Evolutionary conservation across 768 basidiomycete species (phyloP).

Genomic region (Kwoniella sp.): DNA sequence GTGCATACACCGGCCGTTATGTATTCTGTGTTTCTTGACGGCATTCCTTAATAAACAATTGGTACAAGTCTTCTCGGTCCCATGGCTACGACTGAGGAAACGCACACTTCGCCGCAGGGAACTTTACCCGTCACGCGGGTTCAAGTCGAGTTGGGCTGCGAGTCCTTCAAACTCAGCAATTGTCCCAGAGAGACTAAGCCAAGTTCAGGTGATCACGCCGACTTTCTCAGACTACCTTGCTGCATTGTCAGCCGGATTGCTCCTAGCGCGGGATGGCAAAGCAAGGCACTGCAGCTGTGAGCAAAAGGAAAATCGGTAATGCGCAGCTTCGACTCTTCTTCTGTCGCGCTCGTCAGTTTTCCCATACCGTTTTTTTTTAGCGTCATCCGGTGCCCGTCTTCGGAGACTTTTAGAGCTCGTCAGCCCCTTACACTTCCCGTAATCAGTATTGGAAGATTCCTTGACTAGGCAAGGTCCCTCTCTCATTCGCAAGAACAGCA

Average conservation of each 20-base stretch:
- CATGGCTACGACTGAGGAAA: background rate
- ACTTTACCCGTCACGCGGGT: background rate
- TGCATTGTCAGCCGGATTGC: background rate
- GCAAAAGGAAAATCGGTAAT: background rate
- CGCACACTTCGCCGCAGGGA: background rate
- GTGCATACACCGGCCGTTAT: background rate
- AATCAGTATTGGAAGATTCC: background rate
- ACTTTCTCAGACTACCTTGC: background rate
- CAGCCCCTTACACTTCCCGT: background rate
- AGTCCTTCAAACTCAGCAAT: too few relatives aligned
- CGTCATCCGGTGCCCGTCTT: background rate
- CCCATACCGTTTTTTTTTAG: background rate
- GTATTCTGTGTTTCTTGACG: background rate
- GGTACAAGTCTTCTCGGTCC: too few relatives aligned
- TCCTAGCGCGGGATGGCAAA: background rate
- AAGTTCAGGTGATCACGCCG: background rate
- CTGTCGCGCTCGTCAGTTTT: background rate
- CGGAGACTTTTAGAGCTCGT: background rate
- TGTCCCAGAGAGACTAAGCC: background rate
- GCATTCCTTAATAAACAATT: background rate
- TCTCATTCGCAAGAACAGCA: background rate
- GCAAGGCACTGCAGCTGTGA: too few relatives aligned
- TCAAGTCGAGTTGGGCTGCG: too few relatives aligned
- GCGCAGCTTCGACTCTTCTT: background rate
- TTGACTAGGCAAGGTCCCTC: background rate